phyloP scores from a whole-genome alignment of 1,284 basidiomycete species.

The Malassezia vespertilionis region DNA sequence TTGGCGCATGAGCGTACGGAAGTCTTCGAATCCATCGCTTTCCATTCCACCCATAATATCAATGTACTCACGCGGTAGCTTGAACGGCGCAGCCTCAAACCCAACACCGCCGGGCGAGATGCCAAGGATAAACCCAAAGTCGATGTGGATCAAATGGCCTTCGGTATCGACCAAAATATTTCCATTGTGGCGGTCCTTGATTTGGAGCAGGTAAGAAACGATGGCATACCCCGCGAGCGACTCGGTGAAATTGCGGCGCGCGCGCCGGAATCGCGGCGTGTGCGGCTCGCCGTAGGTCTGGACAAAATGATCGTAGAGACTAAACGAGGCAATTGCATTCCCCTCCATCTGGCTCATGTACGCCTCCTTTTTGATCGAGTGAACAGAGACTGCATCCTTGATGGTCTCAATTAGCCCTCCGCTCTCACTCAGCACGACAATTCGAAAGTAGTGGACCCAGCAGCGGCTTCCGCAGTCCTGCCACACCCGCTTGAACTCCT shows the following conservation, averaged over 20 bases:
- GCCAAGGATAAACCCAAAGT: constrained; percentile 91
- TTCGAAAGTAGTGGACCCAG: constrained; percentile 55
- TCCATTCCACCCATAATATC: constrained; percentile 86
- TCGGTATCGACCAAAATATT: constrained; percentile 93
- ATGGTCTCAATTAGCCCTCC: constrained; percentile 60
- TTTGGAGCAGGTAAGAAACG: constrained; percentile 87
- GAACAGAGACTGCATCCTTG: constrained; percentile 91
- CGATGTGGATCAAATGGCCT: constrained; percentile 83
- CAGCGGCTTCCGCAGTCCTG: constrained; percentile 53
- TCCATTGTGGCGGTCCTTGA: constrained; percentile 98
- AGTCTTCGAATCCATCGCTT: constrained; percentile 67
- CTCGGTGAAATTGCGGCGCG: constrained; percentile 71
- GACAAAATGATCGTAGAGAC: constrained; percentile 42
- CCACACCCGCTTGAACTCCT: constrained; percentile 87
- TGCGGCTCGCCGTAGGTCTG: constrained; percentile 35
- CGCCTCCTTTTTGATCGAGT: constrained; percentile 97
- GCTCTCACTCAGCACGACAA: constrained; percentile 81
- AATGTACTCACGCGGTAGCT: constrained; percentile 86
- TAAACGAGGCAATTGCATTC: constrained; percentile 30
- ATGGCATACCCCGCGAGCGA: constrained; percentile 84
- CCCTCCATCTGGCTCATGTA: constrained; percentile 71
- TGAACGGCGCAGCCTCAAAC: constrained; percentile 98
- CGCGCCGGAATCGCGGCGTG: constrained; percentile 49
- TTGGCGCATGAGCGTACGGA: constrained; percentile 74
- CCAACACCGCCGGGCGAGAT: constrained; percentile 85